A percentile compares a stretch with the other conserved stretches of the same genome.
Conservation (phyloP, 305 asterid genomes). For the Vinca major region DNA sequence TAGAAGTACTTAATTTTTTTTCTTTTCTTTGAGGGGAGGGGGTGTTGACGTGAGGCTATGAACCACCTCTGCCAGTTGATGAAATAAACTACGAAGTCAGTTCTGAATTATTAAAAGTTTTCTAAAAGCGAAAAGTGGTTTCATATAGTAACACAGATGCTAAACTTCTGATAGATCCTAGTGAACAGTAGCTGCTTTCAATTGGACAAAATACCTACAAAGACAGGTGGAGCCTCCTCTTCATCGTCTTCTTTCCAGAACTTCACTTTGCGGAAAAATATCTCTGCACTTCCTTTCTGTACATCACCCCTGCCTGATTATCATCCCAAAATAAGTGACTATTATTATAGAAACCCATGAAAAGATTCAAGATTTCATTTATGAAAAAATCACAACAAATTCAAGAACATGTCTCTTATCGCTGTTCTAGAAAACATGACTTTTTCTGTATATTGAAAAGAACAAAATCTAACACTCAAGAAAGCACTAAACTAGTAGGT, state of each 20-base stretch:
- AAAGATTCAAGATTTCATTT: too few species aligned
- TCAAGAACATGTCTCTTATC: too few species aligned
- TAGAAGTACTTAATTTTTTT: background rate
- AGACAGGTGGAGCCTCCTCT: conserved; percentile 98
- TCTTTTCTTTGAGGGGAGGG: too few species aligned
- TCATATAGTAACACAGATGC: background rate
- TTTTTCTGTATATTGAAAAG: too few species aligned
- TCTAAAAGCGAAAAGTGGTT: background rate
- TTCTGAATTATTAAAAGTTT: background rate
- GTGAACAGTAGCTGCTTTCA: background rate
- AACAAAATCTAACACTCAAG: background rate
- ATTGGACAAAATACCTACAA: conserved; percentile 63
- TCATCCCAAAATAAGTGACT: conserved; percentile 13
- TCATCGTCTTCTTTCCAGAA: conserved; percentile 96
- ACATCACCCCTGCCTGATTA: conserved; percentile 84
- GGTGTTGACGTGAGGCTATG: background rate
- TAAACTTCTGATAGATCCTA: background rate
- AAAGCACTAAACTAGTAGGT: background rate
- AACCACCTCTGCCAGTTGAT: background rate
- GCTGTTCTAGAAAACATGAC: too few species aligned
- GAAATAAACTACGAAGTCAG: background rate
- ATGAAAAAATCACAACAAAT: too few species aligned
- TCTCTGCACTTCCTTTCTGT: conserved; percentile 95
- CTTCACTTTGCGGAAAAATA: conserved; percentile 95
- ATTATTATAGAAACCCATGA: background rate